A percentile compares a stretch with the other conserved stretches of the same genome.
Conservation (phyloP, 306 rosid genomes). For the Castanospermum australe region DNA sequence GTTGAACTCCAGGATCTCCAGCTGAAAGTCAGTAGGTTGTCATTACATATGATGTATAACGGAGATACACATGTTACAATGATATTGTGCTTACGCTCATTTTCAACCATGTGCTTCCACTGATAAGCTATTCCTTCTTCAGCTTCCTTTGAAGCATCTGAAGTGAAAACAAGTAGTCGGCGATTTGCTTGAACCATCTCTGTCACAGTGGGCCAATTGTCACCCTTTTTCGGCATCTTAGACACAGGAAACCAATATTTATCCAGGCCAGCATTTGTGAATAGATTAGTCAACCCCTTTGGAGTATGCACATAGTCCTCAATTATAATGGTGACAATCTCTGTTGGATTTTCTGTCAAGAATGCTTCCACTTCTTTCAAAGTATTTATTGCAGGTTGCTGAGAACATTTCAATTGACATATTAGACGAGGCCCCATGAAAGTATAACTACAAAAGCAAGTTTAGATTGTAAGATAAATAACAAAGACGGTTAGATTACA, state of each 20-base stretch:
- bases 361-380: constrained; percentile 92
- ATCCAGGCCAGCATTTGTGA: constrained; percentile 74
- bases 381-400: constrained; percentile 96
- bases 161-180: constrained; percentile 92
- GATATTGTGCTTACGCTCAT: constrained; percentile 64
- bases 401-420: constrained; percentile 40
- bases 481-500: constrained; percentile 49
- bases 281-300: constrained; percentile 76
- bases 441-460: not conserved
- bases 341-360: constrained; percentile 70
- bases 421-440: constrained; percentile 5
- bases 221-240: constrained; percentile 90
- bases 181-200: constrained; percentile 81
- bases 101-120: constrained; percentile 94
- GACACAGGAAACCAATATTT: constrained; percentile 90
- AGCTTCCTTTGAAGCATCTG: constrained; percentile 85
- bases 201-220: constrained; percentile 87
- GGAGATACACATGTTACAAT: not conserved
- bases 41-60: constrained; percentile 6
- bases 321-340: constrained; percentile 88
- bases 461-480: not conserved
- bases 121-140: constrained; percentile 93
- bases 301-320: constrained; percentile 96
- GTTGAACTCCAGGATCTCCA: constrained; percentile 89
- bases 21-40: constrained; percentile 59